Percentiles rank a stretch among this genome's conserved stretches.
These are phyloP conservation scores for Hypomontagnella submonticulosa DNA, from an alignment of 495 filamentous ascomycete species.

Conservation along the genomic window DNA sequence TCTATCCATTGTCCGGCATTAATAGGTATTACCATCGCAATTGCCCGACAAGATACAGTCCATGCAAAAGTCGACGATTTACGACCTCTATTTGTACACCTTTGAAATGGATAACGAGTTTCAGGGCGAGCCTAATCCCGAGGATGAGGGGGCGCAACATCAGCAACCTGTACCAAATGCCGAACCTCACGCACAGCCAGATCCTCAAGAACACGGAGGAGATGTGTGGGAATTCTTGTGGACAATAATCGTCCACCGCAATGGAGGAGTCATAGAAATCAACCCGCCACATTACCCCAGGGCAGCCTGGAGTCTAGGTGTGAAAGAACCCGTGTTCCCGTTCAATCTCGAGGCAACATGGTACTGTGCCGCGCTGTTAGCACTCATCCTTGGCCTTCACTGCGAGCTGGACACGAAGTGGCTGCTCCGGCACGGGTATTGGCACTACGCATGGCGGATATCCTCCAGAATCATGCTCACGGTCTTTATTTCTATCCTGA, in stretches of 20 bases:
- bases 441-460: conserved; percentile 29
- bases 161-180: conserved; percentile 1
- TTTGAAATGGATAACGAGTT: conserved; percentile 9
- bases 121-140: background rate
- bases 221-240: conserved; percentile 34
- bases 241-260: conserved; percentile 35
- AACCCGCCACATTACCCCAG: background rate
- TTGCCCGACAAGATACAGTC: background rate
- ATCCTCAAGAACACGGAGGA: background rate
- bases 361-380: conserved; percentile 29
- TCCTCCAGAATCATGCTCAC: conserved; percentile 19
- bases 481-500: conserved; percentile 29
- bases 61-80: too few relatives aligned
- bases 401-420: conserved; percentile 25
- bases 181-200: background rate
- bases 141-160: background rate
- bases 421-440: conserved; percentile 17
- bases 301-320: conserved; percentile 5
- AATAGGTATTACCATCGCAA: background rate
- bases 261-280: background rate
- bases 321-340: conserved; percentile 32
- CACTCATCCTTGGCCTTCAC: conserved; percentile 17
- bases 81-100: background rate
- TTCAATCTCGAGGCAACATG: conserved; percentile 27
- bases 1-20: conserved; percentile 23